Evolutionary conservation across 1,139 yeast genomes (phyloP).

Genomic region (Taphrina sp.): DNA sequence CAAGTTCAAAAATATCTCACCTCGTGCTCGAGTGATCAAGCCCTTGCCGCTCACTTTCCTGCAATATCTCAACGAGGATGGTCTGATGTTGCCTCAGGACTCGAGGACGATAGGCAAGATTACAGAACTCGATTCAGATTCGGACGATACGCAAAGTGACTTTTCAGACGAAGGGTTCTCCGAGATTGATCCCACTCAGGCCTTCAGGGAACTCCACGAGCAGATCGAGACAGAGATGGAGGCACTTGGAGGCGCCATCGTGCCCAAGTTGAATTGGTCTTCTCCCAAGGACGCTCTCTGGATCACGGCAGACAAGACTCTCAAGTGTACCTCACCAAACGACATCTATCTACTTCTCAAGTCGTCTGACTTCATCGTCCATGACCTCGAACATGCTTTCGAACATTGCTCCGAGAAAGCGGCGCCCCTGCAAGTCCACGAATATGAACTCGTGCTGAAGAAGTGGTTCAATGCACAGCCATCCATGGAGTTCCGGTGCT

Average conservation of each 20-base stretch:
- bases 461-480: constrained; percentile 83
- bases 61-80: constrained; percentile 70
- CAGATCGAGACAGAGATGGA: constrained; percentile 49
- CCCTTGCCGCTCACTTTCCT: constrained; percentile 70
- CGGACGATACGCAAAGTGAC: constrained; percentile 39
- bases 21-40: constrained; percentile 55
- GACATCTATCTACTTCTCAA: constrained; percentile 79
- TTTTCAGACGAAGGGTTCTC: constrained; percentile 25
- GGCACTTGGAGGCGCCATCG: constrained; percentile 58
- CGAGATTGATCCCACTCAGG: constrained; percentile 42
- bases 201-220: constrained; percentile 61
- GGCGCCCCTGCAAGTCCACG: constrained; percentile 39
- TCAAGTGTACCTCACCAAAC: constrained; percentile 64
- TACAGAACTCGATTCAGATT: constrained; percentile 56
- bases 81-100: constrained; percentile 63
- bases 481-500: constrained; percentile 84
- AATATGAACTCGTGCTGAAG: constrained; percentile 67
- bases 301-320: constrained; percentile 76
- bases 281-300: constrained; percentile 93
- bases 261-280: constrained; percentile 95
- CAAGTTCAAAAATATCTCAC: constrained; percentile 53
- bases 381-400: constrained; percentile 75
- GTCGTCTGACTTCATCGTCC: constrained; percentile 81
- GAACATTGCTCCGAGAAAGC: constrained; percentile 44
- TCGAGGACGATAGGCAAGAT: constrained; percentile 59